phyloP scores from a whole-genome alignment of 2,329 filamentous ascomycete species.

The Mycosphaerella sp. region DNA sequence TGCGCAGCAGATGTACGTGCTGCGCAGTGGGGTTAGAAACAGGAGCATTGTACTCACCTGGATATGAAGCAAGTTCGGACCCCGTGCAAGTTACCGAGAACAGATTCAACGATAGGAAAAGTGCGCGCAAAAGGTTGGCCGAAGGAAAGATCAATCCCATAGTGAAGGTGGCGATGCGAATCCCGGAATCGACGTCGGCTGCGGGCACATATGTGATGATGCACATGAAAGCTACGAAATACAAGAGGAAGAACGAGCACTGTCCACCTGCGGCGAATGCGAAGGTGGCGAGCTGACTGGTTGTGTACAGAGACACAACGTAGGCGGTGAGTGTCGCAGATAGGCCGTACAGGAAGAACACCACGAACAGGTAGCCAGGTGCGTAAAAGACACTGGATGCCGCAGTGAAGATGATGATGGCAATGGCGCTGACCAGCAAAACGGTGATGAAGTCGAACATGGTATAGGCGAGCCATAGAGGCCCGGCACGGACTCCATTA shows the following conservation, averaged over 20 bases:
- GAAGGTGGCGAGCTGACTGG: constrained; percentile 75
- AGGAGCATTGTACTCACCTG: constrained; percentile 36
- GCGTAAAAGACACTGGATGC: constrained; percentile 64
- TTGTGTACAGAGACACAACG: constrained; percentile 71
- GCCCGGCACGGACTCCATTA: constrained; percentile 76
- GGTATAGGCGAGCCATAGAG: constrained; percentile 79
- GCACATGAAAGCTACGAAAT: constrained; percentile 41
- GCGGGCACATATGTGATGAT: constrained; percentile 65
- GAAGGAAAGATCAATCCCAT: constrained; percentile 70
- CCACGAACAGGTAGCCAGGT: constrained; percentile 72
- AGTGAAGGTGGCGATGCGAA: constrained; percentile 68
- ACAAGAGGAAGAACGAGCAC: constrained; percentile 48
- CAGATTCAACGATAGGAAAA: constrained; percentile 74
- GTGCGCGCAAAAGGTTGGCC: constrained; percentile 64
- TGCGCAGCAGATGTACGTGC: too few species aligned
- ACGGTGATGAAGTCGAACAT: constrained; percentile 74
- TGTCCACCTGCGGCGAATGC: constrained; percentile 75
- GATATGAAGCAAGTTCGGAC: constrained; percentile 59
- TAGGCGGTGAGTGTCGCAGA: constrained; percentile 72
- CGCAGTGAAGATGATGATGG: constrained; percentile 62
- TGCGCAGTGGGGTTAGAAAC: too few species aligned
- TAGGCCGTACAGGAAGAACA: constrained; percentile 75
- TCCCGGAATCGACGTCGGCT: constrained; percentile 58
- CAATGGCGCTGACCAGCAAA: constrained; percentile 58
- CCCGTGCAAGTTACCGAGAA: constrained; percentile 71